Conservation (phyloP, 192 early-diverging fungal species). For the Podila epicladia region DNA sequence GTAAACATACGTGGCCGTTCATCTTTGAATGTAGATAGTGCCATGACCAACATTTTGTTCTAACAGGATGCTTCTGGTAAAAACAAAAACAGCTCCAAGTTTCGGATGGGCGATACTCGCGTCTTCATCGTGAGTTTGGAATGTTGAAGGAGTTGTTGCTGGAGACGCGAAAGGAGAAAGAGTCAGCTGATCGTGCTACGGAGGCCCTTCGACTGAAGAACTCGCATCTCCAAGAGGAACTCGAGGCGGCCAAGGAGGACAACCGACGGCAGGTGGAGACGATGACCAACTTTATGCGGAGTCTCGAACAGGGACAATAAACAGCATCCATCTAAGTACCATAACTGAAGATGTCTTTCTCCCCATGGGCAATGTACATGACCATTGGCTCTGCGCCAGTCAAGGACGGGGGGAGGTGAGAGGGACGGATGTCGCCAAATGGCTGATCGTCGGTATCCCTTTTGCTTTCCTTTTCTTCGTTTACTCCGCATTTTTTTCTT, state of each 20-base stretch:
- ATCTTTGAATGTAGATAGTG: background rate
- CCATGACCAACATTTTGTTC: background rate
- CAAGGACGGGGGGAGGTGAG: no score
- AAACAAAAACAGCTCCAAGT: constrained; percentile 31
- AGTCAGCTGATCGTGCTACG: constrained; percentile 11
- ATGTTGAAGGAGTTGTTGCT: constrained; percentile 44
- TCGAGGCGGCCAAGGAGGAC: constrained; percentile 47
- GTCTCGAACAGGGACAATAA: constrained; percentile 23
- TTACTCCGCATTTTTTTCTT: no score
- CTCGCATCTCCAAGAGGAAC: constrained; percentile 35
- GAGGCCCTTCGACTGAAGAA: constrained; percentile 31
- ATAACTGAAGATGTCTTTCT: no score
- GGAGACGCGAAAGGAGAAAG: constrained; percentile 27
- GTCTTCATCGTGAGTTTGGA: constrained; percentile 44
- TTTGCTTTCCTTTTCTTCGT: no score
- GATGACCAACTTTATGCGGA: constrained; percentile 57
- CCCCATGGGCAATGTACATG: no score
- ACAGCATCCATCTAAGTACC: no score
- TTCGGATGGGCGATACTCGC: constrained; percentile 52
- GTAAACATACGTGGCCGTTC: background rate
- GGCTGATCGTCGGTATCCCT: no score
- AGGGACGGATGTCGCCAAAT: no score
- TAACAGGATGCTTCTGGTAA: background rate
- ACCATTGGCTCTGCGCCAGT: no score
- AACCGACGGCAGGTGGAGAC: constrained; percentile 53